phyloP scores from a whole-genome alignment of 164 flowering plant genomes.

The Kalanchoe fedtschenkoi region DNA sequence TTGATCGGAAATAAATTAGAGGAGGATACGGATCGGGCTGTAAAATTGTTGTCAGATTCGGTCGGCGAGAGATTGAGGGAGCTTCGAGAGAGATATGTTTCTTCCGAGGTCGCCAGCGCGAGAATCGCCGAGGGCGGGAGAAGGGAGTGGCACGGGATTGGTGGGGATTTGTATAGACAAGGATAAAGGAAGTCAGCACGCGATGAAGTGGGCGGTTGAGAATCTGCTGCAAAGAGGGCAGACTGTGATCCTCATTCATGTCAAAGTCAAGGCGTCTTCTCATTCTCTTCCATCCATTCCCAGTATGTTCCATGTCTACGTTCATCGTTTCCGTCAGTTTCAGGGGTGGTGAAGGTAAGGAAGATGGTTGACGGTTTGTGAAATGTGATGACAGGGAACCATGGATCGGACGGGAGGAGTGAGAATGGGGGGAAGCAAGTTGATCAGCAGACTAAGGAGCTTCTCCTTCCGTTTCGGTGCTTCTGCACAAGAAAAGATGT shows the following conservation, averaged over 20 bases:
- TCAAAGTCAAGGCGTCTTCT: background rate
- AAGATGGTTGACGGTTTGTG: background rate
- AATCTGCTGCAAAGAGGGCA: constrained; percentile 1
- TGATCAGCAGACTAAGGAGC: constrained; percentile 25
- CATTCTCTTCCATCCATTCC: background rate
- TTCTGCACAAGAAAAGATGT: constrained; percentile 24
- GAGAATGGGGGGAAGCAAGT: background rate
- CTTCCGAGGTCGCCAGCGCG: background rate
- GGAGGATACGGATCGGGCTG: no score
- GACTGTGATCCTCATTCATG: constrained; percentile 3
- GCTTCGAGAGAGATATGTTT: background rate
- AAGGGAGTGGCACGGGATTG: background rate
- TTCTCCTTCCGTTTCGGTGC: constrained; percentile 42
- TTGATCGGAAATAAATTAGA: background rate
- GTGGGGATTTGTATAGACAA: constrained; percentile 4
- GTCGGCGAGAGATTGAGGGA: background rate
- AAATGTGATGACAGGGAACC: background rate
- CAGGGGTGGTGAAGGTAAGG: background rate
- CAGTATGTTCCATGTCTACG: no score
- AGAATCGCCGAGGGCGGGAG: background rate
- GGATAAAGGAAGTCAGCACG: constrained; percentile 5
- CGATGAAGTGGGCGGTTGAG: constrained; percentile 7
- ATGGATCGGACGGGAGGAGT: background rate
- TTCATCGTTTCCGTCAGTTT: background rate
- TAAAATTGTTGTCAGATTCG: background rate